Percentiles rank a stretch among this genome's conserved stretches.
phyloP scores from a whole-genome alignment of 306 rosid species.

The Casuarina glauca region DNA sequence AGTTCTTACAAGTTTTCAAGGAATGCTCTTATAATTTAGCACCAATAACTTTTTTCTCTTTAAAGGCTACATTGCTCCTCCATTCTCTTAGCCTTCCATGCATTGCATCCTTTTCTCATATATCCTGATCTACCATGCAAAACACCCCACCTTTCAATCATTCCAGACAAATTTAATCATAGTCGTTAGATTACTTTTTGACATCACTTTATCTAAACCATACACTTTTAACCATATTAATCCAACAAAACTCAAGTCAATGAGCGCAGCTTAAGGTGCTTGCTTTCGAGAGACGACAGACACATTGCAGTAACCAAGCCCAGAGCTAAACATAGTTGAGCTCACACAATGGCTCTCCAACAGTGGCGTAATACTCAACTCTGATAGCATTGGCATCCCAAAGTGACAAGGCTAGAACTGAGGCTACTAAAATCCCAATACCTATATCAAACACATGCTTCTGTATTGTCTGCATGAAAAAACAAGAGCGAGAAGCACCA shows the following conservation, averaged over 20 bases:
- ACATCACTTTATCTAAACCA: too few species aligned
- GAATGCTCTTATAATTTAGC: too few species aligned
- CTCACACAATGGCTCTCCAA: conserved; percentile 78
- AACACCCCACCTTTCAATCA: too few species aligned
- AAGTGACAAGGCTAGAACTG: conserved; percentile 58
- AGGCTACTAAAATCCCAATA: conserved; percentile 66
- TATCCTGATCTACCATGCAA: too few species aligned
- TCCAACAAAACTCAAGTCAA: conserved; percentile 51
- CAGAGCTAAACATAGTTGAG: conserved; percentile 62
- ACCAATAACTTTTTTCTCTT: too few species aligned
- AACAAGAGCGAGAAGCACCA: conserved; percentile 28
- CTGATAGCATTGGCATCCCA: conserved; percentile 81
- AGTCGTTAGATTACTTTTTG: too few species aligned
- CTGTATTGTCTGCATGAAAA: conserved; percentile 26
- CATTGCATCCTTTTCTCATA: too few species aligned
- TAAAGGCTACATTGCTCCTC: too few species aligned
- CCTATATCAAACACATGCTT: conserved; percentile 44
- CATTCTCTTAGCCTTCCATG: too few species aligned
- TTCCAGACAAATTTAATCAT: too few species aligned
- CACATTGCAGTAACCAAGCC: conserved; percentile 84
- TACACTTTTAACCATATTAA: too few species aligned
- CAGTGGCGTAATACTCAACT: conserved; percentile 87
- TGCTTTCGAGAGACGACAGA: conserved; percentile 57
- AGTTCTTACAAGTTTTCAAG: too few species aligned
- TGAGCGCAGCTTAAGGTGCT: conserved; percentile 82